phyloP scores from a whole-genome alignment of 257 asterid genomes.

The Echites panduratus region DNA sequence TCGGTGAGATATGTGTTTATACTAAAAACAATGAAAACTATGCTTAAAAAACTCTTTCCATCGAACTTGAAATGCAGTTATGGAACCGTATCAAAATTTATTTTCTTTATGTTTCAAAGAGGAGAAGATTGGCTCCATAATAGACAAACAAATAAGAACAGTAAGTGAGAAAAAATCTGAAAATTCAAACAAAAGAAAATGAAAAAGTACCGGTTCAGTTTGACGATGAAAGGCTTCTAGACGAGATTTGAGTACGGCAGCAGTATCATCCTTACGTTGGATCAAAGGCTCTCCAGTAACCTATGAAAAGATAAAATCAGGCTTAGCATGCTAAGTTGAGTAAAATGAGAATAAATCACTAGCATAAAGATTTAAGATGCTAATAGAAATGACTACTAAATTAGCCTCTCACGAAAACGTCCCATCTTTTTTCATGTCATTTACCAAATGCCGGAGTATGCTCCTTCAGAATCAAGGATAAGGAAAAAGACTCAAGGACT shows the following conservation, averaged over 20 bases:
- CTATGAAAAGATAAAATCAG: constrained; percentile 17
- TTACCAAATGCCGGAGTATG: no score
- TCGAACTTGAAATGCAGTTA: neutral
- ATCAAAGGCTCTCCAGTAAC: constrained; percentile 76
- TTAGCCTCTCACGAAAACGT: neutral
- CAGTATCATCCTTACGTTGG: constrained; percentile 92
- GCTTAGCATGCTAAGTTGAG: neutral
- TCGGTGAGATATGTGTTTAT: neutral
- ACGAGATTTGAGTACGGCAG: constrained; percentile 89
- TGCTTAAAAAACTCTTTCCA: neutral
- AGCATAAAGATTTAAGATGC: neutral
- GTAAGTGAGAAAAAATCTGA: neutral
- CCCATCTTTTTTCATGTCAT: no score
- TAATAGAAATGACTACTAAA: neutral
- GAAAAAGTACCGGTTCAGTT: constrained; percentile 63
- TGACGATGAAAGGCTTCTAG: constrained; percentile 88
- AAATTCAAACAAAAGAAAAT: neutral
- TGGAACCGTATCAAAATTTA: neutral
- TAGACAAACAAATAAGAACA: neutral
- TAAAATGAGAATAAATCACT: neutral
- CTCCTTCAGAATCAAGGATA: neutral
- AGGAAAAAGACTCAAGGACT: neutral
- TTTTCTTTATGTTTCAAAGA: neutral
- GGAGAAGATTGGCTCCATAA: neutral
- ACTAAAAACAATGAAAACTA: neutral